Conservation (phyloP, 176 grass and related monocot genomes). For the Carex myosuroides region DNA sequence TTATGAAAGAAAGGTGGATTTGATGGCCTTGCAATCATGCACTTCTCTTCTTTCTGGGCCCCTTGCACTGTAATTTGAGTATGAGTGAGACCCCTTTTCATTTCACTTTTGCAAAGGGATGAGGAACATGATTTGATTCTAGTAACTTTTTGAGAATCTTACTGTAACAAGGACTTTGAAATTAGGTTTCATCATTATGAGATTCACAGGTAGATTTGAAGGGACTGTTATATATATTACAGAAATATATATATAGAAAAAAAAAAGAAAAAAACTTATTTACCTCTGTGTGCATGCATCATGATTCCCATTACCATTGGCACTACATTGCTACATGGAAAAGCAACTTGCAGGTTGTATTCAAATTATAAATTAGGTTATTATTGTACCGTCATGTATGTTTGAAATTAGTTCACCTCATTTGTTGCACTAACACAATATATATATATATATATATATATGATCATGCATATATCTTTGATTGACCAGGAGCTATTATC, state of each 20-base stretch:
- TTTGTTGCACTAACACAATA: background rate
- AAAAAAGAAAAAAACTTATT: background rate
- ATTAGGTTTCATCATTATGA: constrained; percentile 19
- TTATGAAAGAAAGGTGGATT: constrained; percentile 19
- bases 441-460: background rate
- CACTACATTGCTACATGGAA: background rate
- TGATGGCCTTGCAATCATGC: constrained; percentile 32
- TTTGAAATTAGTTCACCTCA: background rate
- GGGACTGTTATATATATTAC: background rate
- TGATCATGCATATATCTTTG: background rate
- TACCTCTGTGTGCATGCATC: background rate
- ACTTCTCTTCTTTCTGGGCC: constrained; percentile 7
- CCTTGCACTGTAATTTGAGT: constrained; percentile 30
- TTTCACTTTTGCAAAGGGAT: constrained; percentile 26
- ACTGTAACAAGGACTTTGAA: constrained; percentile 26
- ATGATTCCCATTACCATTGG: constrained; percentile 6
- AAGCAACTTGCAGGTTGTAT: background rate
- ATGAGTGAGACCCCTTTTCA: constrained; percentile 25
- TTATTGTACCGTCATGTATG: background rate
- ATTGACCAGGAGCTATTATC: constrained; percentile 70
- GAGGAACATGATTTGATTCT: constrained; percentile 18
- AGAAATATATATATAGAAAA: background rate
- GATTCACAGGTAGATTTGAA: constrained; percentile 20
- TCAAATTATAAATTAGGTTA: background rate
- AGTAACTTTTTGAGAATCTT: constrained; percentile 29